These are phyloP conservation scores for Ascochyta viciae-villosae DNA, from an alignment of 2,329 filamentous ascomycete genomes.

Conservation along the genomic window DNA sequence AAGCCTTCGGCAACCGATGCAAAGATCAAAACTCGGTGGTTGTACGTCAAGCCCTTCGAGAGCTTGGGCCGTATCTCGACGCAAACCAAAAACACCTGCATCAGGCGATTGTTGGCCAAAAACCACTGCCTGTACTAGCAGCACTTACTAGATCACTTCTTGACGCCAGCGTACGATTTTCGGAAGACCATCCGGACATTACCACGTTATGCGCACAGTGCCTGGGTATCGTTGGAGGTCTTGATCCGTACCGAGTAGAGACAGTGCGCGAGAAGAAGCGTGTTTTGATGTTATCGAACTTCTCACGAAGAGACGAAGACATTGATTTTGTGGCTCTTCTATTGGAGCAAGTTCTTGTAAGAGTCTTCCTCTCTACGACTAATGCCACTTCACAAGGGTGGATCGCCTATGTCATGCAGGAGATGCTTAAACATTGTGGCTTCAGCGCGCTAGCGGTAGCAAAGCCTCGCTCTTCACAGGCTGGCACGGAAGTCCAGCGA, in stretches of 20 bases:
- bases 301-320: slow-evolving; percentile 77
- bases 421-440: slow-evolving; percentile 79
- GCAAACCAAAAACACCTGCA: slow-evolving; percentile 80
- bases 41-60: slow-evolving; percentile 78
- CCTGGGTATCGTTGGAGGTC: slow-evolving; percentile 85
- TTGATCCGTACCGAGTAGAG: slow-evolving; percentile 91
- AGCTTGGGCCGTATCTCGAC: slow-evolving; percentile 77
- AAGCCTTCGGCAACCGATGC: slow-evolving; percentile 75
- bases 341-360: slow-evolving; percentile 85
- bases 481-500: slow-evolving; percentile 69
- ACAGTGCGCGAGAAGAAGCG: slow-evolving; percentile 77
- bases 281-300: slow-evolving; percentile 89
- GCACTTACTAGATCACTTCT: slow-evolving; percentile 78
- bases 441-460: slow-evolving; percentile 65
- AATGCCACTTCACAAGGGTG: slow-evolving; percentile 90
- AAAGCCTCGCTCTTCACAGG: slow-evolving; percentile 61
- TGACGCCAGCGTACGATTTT: slow-evolving; percentile 84
- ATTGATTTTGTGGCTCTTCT: slow-evolving; percentile 86
- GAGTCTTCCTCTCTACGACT: slow-evolving; percentile 87
- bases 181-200: slow-evolving; percentile 70
- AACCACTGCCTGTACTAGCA: slow-evolving; percentile 77
- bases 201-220: slow-evolving; percentile 78
- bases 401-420: slow-evolving; percentile 93
- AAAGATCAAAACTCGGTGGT: slow-evolving; percentile 86
- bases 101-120: slow-evolving; percentile 79